phyloP scores from a whole-genome alignment of 495 filamentous ascomycete genomes.

The Astrothelium macrocarpum region DNA sequence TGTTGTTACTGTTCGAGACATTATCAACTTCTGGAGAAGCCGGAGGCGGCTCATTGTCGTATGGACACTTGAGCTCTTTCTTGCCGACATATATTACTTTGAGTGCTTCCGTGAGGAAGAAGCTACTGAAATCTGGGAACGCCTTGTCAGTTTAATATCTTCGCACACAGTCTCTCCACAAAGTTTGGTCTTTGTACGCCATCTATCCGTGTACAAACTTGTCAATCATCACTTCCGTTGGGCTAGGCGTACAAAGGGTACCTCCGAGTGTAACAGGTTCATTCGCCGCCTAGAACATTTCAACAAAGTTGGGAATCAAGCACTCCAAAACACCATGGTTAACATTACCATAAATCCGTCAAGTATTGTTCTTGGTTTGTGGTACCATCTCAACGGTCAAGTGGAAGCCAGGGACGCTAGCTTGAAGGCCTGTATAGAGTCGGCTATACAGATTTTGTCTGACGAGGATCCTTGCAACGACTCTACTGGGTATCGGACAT shows the following conservation, averaged over 20 bases:
- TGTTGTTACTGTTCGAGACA: not conserved
- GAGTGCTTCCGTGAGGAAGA: not conserved
- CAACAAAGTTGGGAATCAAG: not conserved
- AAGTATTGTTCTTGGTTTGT: constrained; percentile 8
- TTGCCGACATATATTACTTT: constrained; percentile 5
- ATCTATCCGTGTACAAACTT: not conserved
- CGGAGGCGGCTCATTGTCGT: not conserved
- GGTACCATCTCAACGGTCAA: constrained; percentile 10
- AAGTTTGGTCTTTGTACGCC: not conserved
- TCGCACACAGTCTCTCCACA: not conserved
- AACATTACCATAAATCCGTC: too few species aligned
- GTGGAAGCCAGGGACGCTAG: constrained; percentile 5
- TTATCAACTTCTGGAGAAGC: not conserved
- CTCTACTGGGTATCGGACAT: not conserved
- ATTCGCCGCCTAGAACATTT: not conserved
- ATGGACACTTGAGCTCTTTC: constrained; percentile 6
- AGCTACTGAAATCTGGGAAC: constrained; percentile 5
- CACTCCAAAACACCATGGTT: not conserved
- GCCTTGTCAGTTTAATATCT: not conserved
- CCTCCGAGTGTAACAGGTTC: not conserved
- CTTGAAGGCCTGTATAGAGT: constrained; percentile 5
- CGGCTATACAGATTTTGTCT: constrained; percentile 7
- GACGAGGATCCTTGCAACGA: constrained; percentile 5
- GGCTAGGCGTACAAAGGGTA: not conserved
- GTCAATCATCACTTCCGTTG: not conserved